These are phyloP conservation scores for Geotrichum aggregatum DNA, from an alignment of 1,139 yeast species.

Conservation along the genomic window DNA sequence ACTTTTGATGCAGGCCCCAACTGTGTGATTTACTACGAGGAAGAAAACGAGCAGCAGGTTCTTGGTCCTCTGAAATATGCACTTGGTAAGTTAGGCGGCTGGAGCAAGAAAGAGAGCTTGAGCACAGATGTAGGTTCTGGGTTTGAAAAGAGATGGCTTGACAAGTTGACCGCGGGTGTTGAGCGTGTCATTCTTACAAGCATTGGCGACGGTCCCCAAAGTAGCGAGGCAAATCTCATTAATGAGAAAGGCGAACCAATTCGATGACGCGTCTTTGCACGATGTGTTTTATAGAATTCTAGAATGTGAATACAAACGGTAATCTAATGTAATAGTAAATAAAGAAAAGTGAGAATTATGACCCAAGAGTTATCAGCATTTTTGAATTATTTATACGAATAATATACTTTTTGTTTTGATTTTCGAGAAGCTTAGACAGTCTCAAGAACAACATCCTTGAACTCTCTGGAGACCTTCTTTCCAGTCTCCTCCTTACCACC, in stretches of 20 bases:
- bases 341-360: not conserved
- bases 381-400: not conserved
- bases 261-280: too few relatives aligned
- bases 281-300: too few relatives aligned
- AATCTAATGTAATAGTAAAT: not conserved
- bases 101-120: constrained; percentile 48
- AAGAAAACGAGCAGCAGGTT: constrained; percentile 63
- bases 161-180: constrained; percentile 62
- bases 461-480: constrained; percentile 80
- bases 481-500: constrained; percentile 76
- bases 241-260: constrained; percentile 17
- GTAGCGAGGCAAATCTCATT: constrained; percentile 14
- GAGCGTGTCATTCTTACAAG: constrained; percentile 75
- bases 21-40: constrained; percentile 86
- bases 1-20: constrained; percentile 99
- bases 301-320: too few relatives aligned
- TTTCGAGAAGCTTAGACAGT: constrained; percentile 50
- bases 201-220: constrained; percentile 78
- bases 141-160: constrained; percentile 44
- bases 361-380: not conserved
- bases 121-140: constrained; percentile 40
- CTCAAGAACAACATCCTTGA: constrained; percentile 89
- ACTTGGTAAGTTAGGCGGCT: constrained; percentile 61
- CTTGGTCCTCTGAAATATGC: constrained; percentile 39
- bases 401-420: not conserved